These are phyloP conservation scores for Bonia amplexicaulis DNA, from an alignment of 176 grass and related monocot species.

Conservation along the genomic window DNA sequence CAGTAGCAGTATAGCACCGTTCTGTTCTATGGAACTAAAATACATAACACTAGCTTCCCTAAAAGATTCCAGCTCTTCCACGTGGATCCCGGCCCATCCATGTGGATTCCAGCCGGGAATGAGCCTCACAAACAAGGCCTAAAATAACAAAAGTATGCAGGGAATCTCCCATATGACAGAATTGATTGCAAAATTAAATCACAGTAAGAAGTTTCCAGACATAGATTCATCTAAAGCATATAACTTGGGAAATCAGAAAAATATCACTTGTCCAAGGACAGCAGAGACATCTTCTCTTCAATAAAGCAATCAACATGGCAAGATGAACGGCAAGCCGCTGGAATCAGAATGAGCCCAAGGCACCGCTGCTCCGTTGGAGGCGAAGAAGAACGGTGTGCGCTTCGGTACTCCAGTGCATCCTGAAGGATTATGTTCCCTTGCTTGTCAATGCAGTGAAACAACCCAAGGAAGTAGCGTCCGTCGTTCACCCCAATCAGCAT, in stretches of 20 bases:
- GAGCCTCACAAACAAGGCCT: neutral
- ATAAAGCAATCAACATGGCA: conserved; percentile 83
- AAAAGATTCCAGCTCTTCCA: neutral
- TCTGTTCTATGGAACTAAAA: neutral
- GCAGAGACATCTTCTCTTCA: conserved; percentile 68
- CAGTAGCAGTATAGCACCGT: neutral
- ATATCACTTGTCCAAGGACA: conserved; percentile 41
- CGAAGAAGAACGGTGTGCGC: conserved; percentile 15
- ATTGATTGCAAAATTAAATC: neutral
- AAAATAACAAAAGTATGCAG: neutral
- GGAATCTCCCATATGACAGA: neutral
- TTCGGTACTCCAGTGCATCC: conserved; percentile 81
- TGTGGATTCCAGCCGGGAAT: too few relatives aligned
- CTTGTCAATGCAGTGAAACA: conserved; percentile 94
- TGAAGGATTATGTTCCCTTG: conserved; percentile 95
- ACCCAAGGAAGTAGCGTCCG: conserved; percentile 69
- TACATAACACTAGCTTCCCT: neutral
- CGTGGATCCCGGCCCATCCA: too few relatives aligned
- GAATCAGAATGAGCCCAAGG: conserved; percentile 85
- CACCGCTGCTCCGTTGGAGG: conserved; percentile 58
- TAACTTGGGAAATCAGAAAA: neutral
- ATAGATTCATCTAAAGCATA: conserved; percentile 1
- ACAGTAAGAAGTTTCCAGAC: neutral
- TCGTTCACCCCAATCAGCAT: conserved; percentile 83
- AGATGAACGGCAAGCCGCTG: conserved; percentile 63